Base-by-base conservation (phyloP, 2,329 filamentous ascomycete genomes). In the Aspergillus ochraceus region DNA sequence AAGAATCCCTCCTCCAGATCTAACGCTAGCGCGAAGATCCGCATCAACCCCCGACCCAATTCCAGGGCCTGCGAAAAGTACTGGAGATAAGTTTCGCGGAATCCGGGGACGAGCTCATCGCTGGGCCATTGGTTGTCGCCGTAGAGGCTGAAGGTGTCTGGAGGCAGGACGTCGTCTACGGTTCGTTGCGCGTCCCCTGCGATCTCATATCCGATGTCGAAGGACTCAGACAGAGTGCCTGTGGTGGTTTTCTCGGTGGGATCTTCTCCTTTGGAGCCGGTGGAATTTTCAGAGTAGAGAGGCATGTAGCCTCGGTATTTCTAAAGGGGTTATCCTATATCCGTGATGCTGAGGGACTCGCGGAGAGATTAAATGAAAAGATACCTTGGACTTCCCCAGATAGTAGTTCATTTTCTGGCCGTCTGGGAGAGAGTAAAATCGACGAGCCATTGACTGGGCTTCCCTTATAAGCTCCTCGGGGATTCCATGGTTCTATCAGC, bases 341-440 rank as follows among this genome's bases (percentile, higher is more conserved):
- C 17, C 36, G 3, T 36, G 12, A 11, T 12, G 12, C 1, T 11
- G 32, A 2, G 4, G n/a, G 22, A 29, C 29, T 19, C n/a, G n/a
- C n/a, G n/a, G n/a, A n/a, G n/a, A n/a, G n/a, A n/a, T n/a, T n/a
- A n/a, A n/a, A n/a, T n/a, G n/a, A n/a, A n/a, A n/a, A n/a, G n/a
- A n/a, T n/a, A n/a, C 68, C 49, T 65, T 60, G 0, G 68, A 70
- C 2, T 70, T 70, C 9, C 65, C 68, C 14, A 70, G 78, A 59
- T 74, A 78, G 3, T 76, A 73, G 8, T 76, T 72, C 72, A 80
- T 76, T 61, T 81, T 81, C 61, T 74, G 73, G 32, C 77, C 71
- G 4, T 74, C 69, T 0, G 75, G 67, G 2, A 79, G 68, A 2
- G 65, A 66, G 60, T 80, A 81, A 68, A 81, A 81, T 0, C 67